Base-by-base conservation (phyloP, 1,139 yeast species). In the Geotrichum histeridarum region DNA sequence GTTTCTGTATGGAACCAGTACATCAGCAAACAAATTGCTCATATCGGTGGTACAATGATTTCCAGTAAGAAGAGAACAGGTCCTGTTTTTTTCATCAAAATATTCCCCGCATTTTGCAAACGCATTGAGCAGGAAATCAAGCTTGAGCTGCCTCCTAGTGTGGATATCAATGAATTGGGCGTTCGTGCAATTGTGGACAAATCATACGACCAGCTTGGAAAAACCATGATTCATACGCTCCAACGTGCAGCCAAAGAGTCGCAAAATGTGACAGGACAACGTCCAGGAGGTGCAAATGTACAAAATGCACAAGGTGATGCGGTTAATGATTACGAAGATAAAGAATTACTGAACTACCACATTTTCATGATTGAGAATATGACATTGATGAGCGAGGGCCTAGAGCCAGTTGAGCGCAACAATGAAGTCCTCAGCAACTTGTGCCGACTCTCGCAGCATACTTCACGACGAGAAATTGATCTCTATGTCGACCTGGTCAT, bases 291-390 rank as follows among this genome's bases (percentile, higher is more conserved):
- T 9, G 32, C 42, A 4, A 17, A 37, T 5, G 27, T 32, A 15
- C 46, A 18, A 4, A 42, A 42, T 39, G 53, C 44, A 11, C 43
- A 50, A 4, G 17, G 55, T 11, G 53, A 42, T 32, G 41, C 49
- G 14, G 55, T 53, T 11, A 54, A 48, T 12, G 77, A 77, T 55
- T 79, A 77, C 58, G 86, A 82, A 57, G 73, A 72, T 45, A 80
- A 80, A 65, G 86, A 81, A 59, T 71, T 77, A 59, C 77, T 79
- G 37, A 76, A 81, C 63, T 74, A 83, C 57, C 80, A 81, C 61
- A 77, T 85, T 31, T 77, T 83, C 54, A 74, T 84, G 61, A 72
- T 86, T 48, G 83, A 83, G 61, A 87, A 87, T 64, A 75, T 82
- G 61, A 78, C 80, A 63, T 79, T 80, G 67, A 69, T 85, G 38